phyloP scores from a whole-genome alignment of 306 rosid genomes.

The Sicyos baderoa region DNA sequence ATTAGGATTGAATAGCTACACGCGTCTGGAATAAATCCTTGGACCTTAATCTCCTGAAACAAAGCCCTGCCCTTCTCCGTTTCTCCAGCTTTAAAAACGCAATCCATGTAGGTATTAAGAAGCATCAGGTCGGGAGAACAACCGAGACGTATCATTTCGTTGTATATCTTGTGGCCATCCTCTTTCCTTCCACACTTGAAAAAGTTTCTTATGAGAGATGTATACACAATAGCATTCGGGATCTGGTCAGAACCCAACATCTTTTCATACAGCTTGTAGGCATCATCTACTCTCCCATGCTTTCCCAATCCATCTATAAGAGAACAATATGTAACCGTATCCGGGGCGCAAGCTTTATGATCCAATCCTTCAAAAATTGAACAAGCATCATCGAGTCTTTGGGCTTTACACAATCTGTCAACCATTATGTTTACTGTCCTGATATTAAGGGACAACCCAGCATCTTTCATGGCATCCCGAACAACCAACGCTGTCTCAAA shows the following conservation, averaged over 20 bases:
- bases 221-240: slow-evolving; percentile 66
- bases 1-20: slow-evolving; percentile 78
- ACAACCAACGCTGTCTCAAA: slow-evolving; percentile 50
- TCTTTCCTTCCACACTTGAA: slow-evolving; percentile 81
- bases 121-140: slow-evolving; percentile 76
- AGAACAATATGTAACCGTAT: slow-evolving; percentile 69
- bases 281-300: slow-evolving; percentile 66
- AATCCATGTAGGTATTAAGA: slow-evolving; percentile 88
- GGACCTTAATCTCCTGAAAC: slow-evolving; percentile 70
- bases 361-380: slow-evolving; percentile 74
- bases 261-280: slow-evolving; percentile 80
- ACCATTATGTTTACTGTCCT: slow-evolving; percentile 84
- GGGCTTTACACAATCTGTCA: slow-evolving; percentile 79
- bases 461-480: slow-evolving; percentile 67
- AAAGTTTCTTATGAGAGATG: slow-evolving; percentile 73
- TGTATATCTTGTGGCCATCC: slow-evolving; percentile 93
- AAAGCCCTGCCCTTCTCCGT: slow-evolving; percentile 68
- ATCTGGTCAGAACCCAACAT: slow-evolving; percentile 65
- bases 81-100: slow-evolving; percentile 80
- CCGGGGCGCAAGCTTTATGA: slow-evolving; percentile 62
- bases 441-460: slow-evolving; percentile 78
- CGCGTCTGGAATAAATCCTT: slow-evolving; percentile 57
- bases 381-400: slow-evolving; percentile 73
- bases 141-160: slow-evolving; percentile 67
- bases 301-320: slow-evolving; percentile 91